Base-by-base conservation (phyloP, 352 stramenopile genomes). In the Phytophthora pseudosyringae region DNA sequence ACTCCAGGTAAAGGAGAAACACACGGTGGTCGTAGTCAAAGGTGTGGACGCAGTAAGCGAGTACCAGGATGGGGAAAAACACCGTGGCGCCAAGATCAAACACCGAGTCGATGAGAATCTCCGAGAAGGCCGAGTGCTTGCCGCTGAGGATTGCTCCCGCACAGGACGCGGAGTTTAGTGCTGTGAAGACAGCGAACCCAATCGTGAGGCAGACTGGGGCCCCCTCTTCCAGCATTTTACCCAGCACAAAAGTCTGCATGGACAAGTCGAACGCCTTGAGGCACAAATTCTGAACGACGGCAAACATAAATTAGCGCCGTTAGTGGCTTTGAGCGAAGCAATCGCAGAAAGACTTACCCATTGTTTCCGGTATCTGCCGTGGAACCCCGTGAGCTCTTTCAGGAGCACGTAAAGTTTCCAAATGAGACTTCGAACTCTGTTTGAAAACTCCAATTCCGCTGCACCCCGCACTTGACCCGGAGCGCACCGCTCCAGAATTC, bases 1-100 rank as follows among this genome's bases (percentile, higher is more conserved):
- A 36, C 3, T 72, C 41, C 40, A 67, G 55, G 41, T 67, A 77
- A 13, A 83, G 55, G 4, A 15, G 33, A n/a, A 60, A 75, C 8
- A 62, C 40, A 10, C 21, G 51, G 7, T 51, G 64, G 10, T 83
- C 64, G 39, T 81, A 76, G 11, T 67, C 46, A 25, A 82, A 83
- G 2, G 54, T 59, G 1, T 29, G 9, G 0, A 55, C 64, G 4
- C 58, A 67, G 38, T 83, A 70, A 5, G 47, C 11, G 0, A 86
- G 43, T 3, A 67, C 48, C 0, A 60, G 1, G 12, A 81, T 66
- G 4, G 74, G 71, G 16, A 75, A 60, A 0, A 70, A n/a, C 4
- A 83, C 55, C 1, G 71, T 65, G 1, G 73, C 52, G 1, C 67
- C 8, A n/a, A 85, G 43, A 32, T 81, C 73, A 38, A 82, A 79